Conservation (phyloP, 345 rosid species). For the Mallotus nudiflorus region DNA sequence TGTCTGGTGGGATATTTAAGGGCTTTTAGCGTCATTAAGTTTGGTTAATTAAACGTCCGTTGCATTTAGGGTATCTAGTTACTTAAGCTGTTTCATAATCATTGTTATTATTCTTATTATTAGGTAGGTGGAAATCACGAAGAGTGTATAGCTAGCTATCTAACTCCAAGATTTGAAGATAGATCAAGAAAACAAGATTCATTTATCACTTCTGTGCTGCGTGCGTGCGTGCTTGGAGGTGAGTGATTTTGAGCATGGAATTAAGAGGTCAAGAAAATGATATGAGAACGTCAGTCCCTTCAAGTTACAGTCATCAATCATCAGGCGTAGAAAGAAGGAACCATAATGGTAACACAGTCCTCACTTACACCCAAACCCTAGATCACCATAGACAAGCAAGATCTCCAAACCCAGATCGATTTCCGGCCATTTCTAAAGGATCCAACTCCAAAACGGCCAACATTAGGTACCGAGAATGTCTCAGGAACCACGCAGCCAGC, state of each 20-base stretch:
- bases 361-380: slow-evolving; percentile 71
- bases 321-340: slow-evolving; percentile 45
- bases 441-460: slow-evolving; percentile 38
- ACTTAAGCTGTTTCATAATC: slow-evolving; percentile 1
- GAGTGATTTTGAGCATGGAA: slow-evolving; percentile 34
- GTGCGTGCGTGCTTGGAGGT: no score
- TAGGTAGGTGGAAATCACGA: background rate
- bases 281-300: slow-evolving; percentile 30
- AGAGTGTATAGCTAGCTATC: background rate
- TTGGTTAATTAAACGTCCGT: background rate
- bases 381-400: slow-evolving; percentile 46
- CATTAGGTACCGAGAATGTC: slow-evolving; percentile 75
- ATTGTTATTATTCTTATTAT: background rate
- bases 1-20: background rate
- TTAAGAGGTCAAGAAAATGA: slow-evolving; percentile 45
- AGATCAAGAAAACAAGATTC: slow-evolving; percentile 4
- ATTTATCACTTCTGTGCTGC: background rate
- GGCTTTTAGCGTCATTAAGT: background rate
- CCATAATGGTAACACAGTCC: slow-evolving; percentile 40
- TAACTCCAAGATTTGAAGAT: background rate
- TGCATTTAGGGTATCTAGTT: background rate
- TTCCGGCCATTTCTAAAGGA: slow-evolving; percentile 28
- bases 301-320: slow-evolving; percentile 29
- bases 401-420: slow-evolving; percentile 43
- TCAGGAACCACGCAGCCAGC: slow-evolving; percentile 85